Percentiles rank a stretch among this genome's conserved stretches.
Conservation (phyloP, 2,329 filamentous ascomycete genomes). For the Aspergillus novofumigatus region DNA sequence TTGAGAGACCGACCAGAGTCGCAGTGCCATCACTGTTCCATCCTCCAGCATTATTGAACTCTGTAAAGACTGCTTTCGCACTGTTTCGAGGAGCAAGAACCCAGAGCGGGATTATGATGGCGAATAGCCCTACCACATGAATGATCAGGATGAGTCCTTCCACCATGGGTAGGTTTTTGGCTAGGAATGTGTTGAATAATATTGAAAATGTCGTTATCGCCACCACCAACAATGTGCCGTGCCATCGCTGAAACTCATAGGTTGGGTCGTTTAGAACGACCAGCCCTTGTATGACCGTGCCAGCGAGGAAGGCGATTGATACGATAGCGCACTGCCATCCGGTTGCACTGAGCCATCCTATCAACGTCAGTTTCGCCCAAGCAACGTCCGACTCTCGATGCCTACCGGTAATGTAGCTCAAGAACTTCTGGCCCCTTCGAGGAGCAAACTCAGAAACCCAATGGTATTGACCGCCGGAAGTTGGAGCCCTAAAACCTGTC, state of each 20-base stretch:
- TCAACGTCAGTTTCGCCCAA: background rate
- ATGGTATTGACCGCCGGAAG: slow-evolving; percentile 38
- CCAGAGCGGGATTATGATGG: slow-evolving; percentile 42
- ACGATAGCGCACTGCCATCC: slow-evolving; percentile 46
- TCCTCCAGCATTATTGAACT: slow-evolving; percentile 39
- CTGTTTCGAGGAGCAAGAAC: slow-evolving; percentile 38
- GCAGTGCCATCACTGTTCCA: slow-evolving; percentile 38
- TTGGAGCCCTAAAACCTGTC: slow-evolving; percentile 32
- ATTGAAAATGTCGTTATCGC: slow-evolving; percentile 38
- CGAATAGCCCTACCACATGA: slow-evolving; percentile 41
- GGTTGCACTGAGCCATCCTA: slow-evolving; percentile 42
- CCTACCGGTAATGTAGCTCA: slow-evolving; percentile 45
- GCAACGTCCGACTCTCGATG: background rate
- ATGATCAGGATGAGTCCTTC: slow-evolving; percentile 40
- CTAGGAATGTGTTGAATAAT: slow-evolving; percentile 41
- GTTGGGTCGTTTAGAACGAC: slow-evolving; percentile 41
- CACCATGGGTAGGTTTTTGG: slow-evolving; percentile 36
- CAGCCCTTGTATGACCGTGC: slow-evolving; percentile 44
- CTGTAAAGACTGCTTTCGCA: slow-evolving; percentile 36
- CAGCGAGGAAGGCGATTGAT: slow-evolving; percentile 42
- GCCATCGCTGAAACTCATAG: slow-evolving; percentile 42
- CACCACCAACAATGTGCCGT: slow-evolving; percentile 43
- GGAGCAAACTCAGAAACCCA: slow-evolving; percentile 46
- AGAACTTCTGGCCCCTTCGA: slow-evolving; percentile 34
- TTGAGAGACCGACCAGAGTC: slow-evolving; percentile 38